These are phyloP conservation scores for Eucalyptus dawsonii DNA, from an alignment of 345 rosid species.

Conservation along the genomic window DNA sequence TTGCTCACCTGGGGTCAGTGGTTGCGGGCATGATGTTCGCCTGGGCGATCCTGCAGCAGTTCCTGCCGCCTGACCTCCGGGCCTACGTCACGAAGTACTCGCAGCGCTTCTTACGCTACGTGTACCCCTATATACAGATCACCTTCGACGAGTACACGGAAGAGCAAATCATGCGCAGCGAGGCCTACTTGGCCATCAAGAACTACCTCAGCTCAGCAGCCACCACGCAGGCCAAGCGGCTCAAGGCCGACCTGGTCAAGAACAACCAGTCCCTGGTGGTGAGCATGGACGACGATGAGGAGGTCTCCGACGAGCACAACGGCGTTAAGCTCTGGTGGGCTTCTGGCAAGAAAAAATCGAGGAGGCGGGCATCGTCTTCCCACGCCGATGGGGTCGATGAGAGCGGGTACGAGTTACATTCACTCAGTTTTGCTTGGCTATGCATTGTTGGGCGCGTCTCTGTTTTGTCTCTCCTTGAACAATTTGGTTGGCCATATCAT, in stretches of 20 bases:
- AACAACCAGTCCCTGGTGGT: background rate
- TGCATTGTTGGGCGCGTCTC: background rate
- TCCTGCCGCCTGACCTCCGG: background rate
- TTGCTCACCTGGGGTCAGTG: background rate
- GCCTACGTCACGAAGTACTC: background rate
- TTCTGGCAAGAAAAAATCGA: background rate
- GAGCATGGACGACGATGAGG: slow-evolving; percentile 2
- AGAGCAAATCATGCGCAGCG: background rate
- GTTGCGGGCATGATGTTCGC: background rate
- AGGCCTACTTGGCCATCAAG: background rate
- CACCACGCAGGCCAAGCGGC: background rate
- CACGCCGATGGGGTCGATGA: background rate
- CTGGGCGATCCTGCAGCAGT: background rate
- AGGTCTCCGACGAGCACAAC: background rate
- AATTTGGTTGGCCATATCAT: background rate
- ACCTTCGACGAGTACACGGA: background rate
- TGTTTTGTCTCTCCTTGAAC: background rate
- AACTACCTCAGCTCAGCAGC: background rate
- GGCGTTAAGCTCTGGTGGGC: slow-evolving; percentile 4
- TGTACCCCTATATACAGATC: background rate
- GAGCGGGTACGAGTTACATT: background rate
- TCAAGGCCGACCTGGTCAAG: background rate
- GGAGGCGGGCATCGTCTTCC: background rate
- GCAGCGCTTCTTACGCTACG: background rate
- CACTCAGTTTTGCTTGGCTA: background rate